A percentile compares a stretch with the other conserved stretches of the same genome.
Conservation (phyloP, 73 alveolate genomes). For the Tetrahymena thermophila region DNA sequence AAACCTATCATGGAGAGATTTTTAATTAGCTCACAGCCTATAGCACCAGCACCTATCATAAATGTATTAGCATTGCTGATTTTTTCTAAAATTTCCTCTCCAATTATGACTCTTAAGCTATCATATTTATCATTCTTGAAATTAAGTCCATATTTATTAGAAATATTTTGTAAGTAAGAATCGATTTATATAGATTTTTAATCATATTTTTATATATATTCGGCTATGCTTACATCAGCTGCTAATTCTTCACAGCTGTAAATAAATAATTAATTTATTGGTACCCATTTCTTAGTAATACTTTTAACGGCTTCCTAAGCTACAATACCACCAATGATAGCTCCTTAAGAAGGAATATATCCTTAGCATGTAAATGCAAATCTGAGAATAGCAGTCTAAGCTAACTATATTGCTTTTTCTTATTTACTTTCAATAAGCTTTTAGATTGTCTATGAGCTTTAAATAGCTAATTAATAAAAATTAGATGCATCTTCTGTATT, state of each 20-base stretch:
- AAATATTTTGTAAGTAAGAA: neutral
- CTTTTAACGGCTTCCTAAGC: slow-evolving; percentile 90
- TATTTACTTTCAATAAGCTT: neutral
- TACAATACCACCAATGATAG: slow-evolving; percentile 88
- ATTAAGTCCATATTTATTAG: neutral
- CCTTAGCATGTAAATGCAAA: slow-evolving; percentile 5
- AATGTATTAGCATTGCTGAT: slow-evolving; percentile 53
- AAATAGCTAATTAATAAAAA: neutral
- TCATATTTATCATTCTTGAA: slow-evolving; percentile 51
- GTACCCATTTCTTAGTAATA: slow-evolving; percentile 86
- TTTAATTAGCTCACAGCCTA: slow-evolving; percentile 92
- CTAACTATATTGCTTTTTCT: neutral
- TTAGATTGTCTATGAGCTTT: neutral
- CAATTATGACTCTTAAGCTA: slow-evolving; percentile 57
- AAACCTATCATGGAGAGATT: slow-evolving; percentile 88
- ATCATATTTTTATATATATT: neutral
- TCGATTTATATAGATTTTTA: neutral
- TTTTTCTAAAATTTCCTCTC: slow-evolving; percentile 55
- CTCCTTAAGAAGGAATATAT: slow-evolving; percentile 77
- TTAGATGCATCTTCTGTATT: neutral
- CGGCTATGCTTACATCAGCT: neutral
- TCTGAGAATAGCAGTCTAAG: neutral
- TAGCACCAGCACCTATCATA: slow-evolving; percentile 97
- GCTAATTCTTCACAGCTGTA: slow-evolving; percentile 45
- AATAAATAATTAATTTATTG: slow-evolving; percentile 64